These are phyloP conservation scores for Viridothelium virens DNA, from an alignment of 495 filamentous ascomycete genomes.

Conservation along the genomic window DNA sequence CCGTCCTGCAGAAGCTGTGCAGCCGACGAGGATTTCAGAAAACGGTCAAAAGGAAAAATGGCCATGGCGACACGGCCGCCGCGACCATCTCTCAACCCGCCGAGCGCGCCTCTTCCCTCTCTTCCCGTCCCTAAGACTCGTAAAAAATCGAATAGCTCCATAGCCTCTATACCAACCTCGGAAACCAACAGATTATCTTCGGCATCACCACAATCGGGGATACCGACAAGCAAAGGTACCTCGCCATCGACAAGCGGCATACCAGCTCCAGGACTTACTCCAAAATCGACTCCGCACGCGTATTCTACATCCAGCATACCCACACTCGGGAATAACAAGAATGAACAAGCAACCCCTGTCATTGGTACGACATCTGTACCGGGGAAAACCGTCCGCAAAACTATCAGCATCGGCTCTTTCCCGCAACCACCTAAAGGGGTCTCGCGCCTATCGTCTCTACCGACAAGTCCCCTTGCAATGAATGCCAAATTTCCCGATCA, in stretches of 20 bases:
- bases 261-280: constrained; percentile 18
- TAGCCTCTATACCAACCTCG: constrained; percentile 14
- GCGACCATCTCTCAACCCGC: constrained; percentile 54
- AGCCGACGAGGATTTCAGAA: neutral
- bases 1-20: neutral
- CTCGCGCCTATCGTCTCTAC: constrained; percentile 46
- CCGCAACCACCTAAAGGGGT: constrained; percentile 73
- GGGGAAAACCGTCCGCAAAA: constrained; percentile 66
- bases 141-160: constrained; percentile 45
- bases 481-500: constrained; percentile 25
- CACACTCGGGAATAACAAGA: constrained; percentile 17
- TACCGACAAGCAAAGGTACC: constrained; percentile 16
- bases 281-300: constrained; percentile 16
- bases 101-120: constrained; percentile 58
- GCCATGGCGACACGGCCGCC: constrained; percentile 56
- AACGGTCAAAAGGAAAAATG: constrained; percentile 35
- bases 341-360: neutral
- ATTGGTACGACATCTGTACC: constrained; percentile 36
- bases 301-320: constrained; percentile 31
- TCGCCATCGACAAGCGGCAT: constrained; percentile 23
- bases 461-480: constrained; percentile 52
- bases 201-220: constrained; percentile 22
- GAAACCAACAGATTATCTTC: constrained; percentile 35
- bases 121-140: constrained; percentile 64
- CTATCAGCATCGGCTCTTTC: constrained; percentile 84